Evolutionary conservation across 768 basidiomycete genomes (phyloP), one percentile per base, ranked within the genome.

Genomic region (Leccinum disarticulatum): DNA sequence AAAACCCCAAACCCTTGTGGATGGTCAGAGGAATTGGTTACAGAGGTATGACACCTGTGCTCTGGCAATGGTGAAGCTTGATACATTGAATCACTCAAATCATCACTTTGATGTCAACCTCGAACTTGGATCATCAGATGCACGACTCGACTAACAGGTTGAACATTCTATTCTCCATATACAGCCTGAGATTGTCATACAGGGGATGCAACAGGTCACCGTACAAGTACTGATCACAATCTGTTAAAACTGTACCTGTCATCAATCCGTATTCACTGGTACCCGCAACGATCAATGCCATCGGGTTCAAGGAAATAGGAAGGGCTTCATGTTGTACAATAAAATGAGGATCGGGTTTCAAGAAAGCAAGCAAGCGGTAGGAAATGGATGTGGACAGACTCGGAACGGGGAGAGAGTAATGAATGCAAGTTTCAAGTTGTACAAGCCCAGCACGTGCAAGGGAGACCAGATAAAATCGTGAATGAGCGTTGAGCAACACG

Each of bases 171-270:
- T 63, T 68, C 28, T 58, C 62, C 62, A 66, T 60, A 13, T 62
- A 64, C 67, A 64, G 25, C 25, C 25, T 25, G 11, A 35, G 55
- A 27, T 27, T 27, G 4, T 27, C 27, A 3, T 4, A 27, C 27
- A 27, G 27, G 4, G 27, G 27, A 27, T 27, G 27, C 27, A 27
- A 27, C 27, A 27, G 27, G 27, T 27, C 25, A 25, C 25, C 1
- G 64, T 71, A 69, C 67, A 69, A 50, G 31, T 64, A 27, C 27
- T 27, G 27, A 27, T 4, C 27, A 27, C 27, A 61, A 33, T 52
- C 22, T 58, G 54, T 54, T 49, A 52, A 41, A 52, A 54, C 36
- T 52, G 58, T 70, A 70, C 68, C 60, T 60, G 53, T 41, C 65
- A n/a, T 48, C 6, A 0, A 54, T 66, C 53, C 55, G 0, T 46